These are phyloP conservation scores for Boletellus deceptivus DNA, from an alignment of 1,284 basidiomycete species.

Conservation along the genomic window DNA sequence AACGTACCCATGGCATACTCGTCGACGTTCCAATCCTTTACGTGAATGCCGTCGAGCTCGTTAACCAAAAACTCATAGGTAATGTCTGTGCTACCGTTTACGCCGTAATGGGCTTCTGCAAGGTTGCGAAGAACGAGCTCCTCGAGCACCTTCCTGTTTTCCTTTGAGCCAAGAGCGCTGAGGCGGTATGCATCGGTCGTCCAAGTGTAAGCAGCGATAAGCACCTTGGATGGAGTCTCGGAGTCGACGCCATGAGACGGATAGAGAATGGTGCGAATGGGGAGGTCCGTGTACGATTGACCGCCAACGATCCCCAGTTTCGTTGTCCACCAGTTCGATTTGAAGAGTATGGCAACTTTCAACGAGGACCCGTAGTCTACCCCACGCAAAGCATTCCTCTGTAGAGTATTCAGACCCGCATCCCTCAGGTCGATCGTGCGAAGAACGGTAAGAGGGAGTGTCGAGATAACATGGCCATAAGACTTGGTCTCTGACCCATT, in stretches of 20 bases:
- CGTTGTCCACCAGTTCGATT: conserved; percentile 35
- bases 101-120: conserved; percentile 11
- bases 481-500: not conserved
- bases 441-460: conserved; percentile 16
- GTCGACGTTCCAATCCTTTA: conserved; percentile 16
- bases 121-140: conserved; percentile 22
- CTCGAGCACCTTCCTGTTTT: conserved; percentile 26
- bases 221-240: conserved; percentile 15
- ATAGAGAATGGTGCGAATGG: conserved; percentile 37
- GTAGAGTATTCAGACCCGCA: conserved; percentile 11
- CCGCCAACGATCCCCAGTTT: conserved; percentile 28
- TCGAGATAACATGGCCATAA: conserved; percentile 19
- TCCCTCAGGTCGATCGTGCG: conserved; percentile 13
- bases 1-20: conserved; percentile 11
- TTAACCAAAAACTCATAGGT: conserved; percentile 6
- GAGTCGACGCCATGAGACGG: conserved; percentile 36
- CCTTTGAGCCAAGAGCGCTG: conserved; percentile 2
- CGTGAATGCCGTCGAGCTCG: conserved; percentile 9
- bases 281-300: conserved; percentile 37
- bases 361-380: conserved; percentile 6
- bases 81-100: conserved; percentile 20
- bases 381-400: conserved; percentile 16
- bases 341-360: conserved; percentile 40
- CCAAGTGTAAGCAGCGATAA: conserved; percentile 17
- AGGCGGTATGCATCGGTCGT: conserved; percentile 12